A percentile compares a stretch with the other conserved stretches of the same genome.
These are phyloP conservation scores for Blepharisma japonicum DNA, from an alignment of 73 alveolate species.

Conservation along the genomic window DNA sequence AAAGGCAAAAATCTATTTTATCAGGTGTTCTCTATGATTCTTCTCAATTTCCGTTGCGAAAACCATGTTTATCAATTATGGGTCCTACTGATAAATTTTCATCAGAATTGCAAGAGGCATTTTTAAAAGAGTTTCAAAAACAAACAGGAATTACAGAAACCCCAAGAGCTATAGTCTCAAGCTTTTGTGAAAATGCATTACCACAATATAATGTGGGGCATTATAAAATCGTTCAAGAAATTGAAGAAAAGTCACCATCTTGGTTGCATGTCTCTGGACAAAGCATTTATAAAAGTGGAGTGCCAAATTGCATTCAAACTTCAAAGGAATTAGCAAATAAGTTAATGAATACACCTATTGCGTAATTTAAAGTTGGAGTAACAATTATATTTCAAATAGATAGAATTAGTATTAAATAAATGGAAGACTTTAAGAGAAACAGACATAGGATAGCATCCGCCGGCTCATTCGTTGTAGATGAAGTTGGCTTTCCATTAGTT, in stretches of 20 bases:
- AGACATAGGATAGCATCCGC: no score
- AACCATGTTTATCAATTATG: neutral
- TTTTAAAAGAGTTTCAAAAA: neutral
- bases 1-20: neutral
- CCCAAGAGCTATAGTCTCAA: neutral
- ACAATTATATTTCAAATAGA: no score
- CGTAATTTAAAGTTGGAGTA: no score
- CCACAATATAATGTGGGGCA: conserved; percentile 15
- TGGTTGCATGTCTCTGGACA: conserved; percentile 23
- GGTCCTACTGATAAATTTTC: neutral
- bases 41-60: neutral
- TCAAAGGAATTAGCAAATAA: neutral
- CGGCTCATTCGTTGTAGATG: no score
- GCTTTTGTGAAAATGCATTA: neutral
- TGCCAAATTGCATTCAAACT: conserved; percentile 1
- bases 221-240: neutral
- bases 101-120: neutral
- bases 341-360: neutral
- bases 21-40: conserved; percentile 23
- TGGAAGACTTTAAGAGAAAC: no score
- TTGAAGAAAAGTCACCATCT: neutral
- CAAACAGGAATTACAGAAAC: neutral
- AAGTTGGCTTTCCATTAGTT: no score
- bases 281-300: conserved; percentile 8
- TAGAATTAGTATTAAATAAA: no score